phyloP scores from a whole-genome alignment of 2,329 filamentous ascomycete genomes.

The Cladosporium colombiae region DNA sequence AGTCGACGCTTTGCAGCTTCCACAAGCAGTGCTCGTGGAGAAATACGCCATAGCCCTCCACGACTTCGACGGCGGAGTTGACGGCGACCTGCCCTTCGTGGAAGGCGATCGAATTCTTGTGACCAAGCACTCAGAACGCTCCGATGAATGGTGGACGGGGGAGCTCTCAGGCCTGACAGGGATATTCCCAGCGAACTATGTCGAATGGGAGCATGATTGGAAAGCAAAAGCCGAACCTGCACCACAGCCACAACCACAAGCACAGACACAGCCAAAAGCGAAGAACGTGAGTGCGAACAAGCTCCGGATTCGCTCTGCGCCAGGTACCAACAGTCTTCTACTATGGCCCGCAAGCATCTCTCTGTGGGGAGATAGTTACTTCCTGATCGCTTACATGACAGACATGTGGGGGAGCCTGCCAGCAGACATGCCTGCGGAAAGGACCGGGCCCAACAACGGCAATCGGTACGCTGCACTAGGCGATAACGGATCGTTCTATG shows the following conservation, averaged over 20 bases:
- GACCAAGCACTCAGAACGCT: slow-evolving; percentile 73
- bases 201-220: neutral
- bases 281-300: slow-evolving; percentile 1
- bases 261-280: neutral
- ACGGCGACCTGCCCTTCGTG: slow-evolving; percentile 70
- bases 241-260: neutral
- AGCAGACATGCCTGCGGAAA: neutral
- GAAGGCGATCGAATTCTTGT: slow-evolving; percentile 78
- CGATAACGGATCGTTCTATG: slow-evolving; percentile 7
- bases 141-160: slow-evolving; percentile 62
- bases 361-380: slow-evolving; percentile 9
- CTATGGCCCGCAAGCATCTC: slow-evolving; percentile 8
- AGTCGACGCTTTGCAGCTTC: slow-evolving; percentile 9
- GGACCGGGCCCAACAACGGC: slow-evolving; percentile 9
- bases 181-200: slow-evolving; percentile 16
- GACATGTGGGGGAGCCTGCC: slow-evolving; percentile 5
- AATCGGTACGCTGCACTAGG: slow-evolving; percentile 10
- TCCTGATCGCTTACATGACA: neutral
- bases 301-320: neutral
- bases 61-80: slow-evolving; percentile 68
- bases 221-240: slow-evolving; percentile 39
- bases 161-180: neutral
- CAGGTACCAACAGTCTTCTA: slow-evolving; percentile 5
- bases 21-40: slow-evolving; percentile 36
- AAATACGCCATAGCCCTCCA: slow-evolving; percentile 65